phyloP scores from a whole-genome alignment of 2,329 filamentous ascomycete species.

The Fusarium napiforme region DNA sequence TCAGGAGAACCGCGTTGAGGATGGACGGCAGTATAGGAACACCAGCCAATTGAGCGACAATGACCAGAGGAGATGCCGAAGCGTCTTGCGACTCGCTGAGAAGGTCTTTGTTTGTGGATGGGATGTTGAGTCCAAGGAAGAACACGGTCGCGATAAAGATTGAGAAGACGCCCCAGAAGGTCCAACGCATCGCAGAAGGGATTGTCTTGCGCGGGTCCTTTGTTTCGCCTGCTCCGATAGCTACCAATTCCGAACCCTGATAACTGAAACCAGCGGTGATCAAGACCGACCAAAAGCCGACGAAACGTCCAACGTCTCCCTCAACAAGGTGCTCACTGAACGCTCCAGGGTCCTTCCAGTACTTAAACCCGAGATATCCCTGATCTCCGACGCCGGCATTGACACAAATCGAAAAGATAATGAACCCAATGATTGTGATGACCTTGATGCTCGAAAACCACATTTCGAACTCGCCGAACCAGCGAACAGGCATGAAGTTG shows the following conservation, averaged over 20 bases:
- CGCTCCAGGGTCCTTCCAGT: constrained; percentile 55
- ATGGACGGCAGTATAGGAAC: constrained; percentile 72
- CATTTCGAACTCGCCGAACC: constrained; percentile 72
- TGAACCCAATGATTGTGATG: constrained; percentile 66
- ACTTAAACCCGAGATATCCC: constrained; percentile 54
- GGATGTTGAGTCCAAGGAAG: constrained; percentile 23
- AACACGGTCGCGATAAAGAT: constrained; percentile 26
- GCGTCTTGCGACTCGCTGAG: constrained; percentile 62
- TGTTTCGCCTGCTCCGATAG: constrained; percentile 48
- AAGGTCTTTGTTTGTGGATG: constrained; percentile 57
- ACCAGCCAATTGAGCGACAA: constrained; percentile 72
- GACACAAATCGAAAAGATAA: constrained; percentile 58
- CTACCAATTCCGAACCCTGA: constrained; percentile 44
- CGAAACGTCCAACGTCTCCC: constrained; percentile 63
- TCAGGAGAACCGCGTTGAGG: constrained; percentile 74
- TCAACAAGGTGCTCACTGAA: constrained; percentile 61
- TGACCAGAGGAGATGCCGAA: constrained; percentile 70
- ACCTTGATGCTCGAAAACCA: constrained; percentile 71
- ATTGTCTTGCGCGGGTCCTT: constrained; percentile 47
- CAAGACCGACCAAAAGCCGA: constrained; percentile 69
- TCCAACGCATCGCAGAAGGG: constrained; percentile 46
- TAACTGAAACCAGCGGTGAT: constrained; percentile 61
- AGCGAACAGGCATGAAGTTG: constrained; percentile 66
- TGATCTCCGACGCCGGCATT: constrained; percentile 66
- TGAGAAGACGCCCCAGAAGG: constrained; percentile 40